A percentile compares a stretch with the other conserved stretches of the same genome.
These are phyloP conservation scores for Diutina catenulata DNA, from an alignment of 1,139 yeast species.

Conservation along the genomic window DNA sequence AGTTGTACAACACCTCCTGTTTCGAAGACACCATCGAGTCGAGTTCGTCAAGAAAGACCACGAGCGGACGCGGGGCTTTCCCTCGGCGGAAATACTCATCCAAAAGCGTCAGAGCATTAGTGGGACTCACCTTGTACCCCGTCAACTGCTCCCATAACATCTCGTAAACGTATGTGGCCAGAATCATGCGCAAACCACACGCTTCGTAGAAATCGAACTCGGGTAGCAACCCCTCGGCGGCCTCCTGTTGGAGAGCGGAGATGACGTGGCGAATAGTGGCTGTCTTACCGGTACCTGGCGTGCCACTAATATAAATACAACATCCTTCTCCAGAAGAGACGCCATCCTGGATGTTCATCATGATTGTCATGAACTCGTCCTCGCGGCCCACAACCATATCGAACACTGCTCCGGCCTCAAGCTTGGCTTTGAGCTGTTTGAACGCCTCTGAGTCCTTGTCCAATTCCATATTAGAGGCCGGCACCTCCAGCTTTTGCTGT, in stretches of 20 bases:
- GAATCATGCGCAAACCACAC: constrained; percentile 76
- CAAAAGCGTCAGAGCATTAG: constrained; percentile 41
- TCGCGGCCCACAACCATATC: constrained; percentile 80
- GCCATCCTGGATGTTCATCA: constrained; percentile 63
- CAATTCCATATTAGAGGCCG: constrained; percentile 7
- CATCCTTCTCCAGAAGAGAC: constrained; percentile 61
- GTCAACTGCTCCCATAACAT: constrained; percentile 66
- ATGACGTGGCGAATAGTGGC: constrained; percentile 86
- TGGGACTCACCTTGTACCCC: constrained; percentile 49
- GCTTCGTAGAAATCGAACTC: constrained; percentile 72
- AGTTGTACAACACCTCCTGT: constrained; percentile 87
- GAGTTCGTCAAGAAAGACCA: constrained; percentile 80
- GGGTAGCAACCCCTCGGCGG: constrained; percentile 34
- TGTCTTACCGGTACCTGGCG: constrained; percentile 97
- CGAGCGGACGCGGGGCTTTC: constrained; percentile 35
- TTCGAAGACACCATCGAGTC: constrained; percentile 83
- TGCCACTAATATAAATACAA: constrained; percentile 85
- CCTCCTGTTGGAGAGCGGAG: constrained; percentile 42
- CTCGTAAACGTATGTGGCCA: constrained; percentile 84
- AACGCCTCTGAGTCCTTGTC: constrained; percentile 31
- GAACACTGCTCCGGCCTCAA: constrained; percentile 57
- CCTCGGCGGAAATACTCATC: constrained; percentile 25
- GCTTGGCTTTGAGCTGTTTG: constrained; percentile 41
- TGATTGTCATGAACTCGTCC: constrained; percentile 67
- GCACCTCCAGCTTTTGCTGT: constrained; percentile 7